Conservation (phyloP, 2,329 filamentous ascomycete genomes). For the Fusarium sp. region DNA sequence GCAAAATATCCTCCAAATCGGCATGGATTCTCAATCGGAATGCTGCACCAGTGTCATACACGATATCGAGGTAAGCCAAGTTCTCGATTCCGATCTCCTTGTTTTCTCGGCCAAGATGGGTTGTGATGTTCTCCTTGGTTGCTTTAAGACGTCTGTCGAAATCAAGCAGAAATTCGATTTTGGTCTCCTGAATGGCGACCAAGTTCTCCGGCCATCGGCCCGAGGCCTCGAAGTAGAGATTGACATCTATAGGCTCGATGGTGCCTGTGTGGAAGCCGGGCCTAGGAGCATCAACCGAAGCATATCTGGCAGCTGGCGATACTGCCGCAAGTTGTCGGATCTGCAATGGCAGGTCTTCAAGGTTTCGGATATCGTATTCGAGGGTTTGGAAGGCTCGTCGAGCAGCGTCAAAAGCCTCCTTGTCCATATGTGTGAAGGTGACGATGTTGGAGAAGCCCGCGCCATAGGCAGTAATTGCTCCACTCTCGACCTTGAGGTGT, state of each 20-base stretch:
- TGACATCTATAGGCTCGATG: slow-evolving; percentile 75
- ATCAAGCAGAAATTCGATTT: slow-evolving; percentile 86
- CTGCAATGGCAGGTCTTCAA: slow-evolving; percentile 89
- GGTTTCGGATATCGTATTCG: slow-evolving; percentile 78
- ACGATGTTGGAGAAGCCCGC: slow-evolving; percentile 63
- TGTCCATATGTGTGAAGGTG: slow-evolving; percentile 59
- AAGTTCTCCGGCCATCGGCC: slow-evolving; percentile 94
- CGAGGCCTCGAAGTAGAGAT: slow-evolving; percentile 93
- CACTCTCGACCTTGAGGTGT: slow-evolving; percentile 72
- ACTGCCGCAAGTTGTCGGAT: slow-evolving; percentile 82
- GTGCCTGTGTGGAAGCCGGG: slow-evolving; percentile 58
- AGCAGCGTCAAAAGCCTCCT: slow-evolving; percentile 72
- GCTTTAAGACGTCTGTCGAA: slow-evolving; percentile 77
- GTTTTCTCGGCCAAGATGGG: slow-evolving; percentile 85
- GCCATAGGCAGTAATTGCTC: slow-evolving; percentile 64
- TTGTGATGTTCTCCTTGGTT: slow-evolving; percentile 68
- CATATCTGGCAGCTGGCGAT: slow-evolving; percentile 77
- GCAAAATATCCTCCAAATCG: slow-evolving; percentile 83
- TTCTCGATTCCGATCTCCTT: slow-evolving; percentile 75
- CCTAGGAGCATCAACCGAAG: slow-evolving; percentile 64
- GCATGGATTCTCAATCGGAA: slow-evolving; percentile 91
- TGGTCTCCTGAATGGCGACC: slow-evolving; percentile 90
- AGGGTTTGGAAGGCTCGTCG: slow-evolving; percentile 77
- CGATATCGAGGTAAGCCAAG: slow-evolving; percentile 82
- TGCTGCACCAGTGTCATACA: slow-evolving; percentile 74